A percentile compares a stretch with the other conserved stretches of the same genome.
Evolutionary conservation across 75 land plant species (phyloP).

Genomic region (Picea sitchensis): DNA sequence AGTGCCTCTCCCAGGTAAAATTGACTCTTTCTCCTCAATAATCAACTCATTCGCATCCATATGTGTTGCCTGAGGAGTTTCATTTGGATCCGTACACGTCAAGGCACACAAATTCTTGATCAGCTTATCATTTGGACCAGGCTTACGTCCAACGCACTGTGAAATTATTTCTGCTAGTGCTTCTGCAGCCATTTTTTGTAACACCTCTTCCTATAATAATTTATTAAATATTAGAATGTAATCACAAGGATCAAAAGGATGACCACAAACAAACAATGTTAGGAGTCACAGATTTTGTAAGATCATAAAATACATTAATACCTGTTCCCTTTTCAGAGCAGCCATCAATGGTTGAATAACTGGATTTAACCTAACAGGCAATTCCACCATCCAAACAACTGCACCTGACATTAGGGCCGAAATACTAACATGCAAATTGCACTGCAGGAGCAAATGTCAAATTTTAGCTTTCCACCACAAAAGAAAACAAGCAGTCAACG

Average conservation of each 20-base stretch:
- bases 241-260: not conserved
- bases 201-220: conserved; percentile 74
- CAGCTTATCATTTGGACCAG: conserved; percentile 94
- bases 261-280: not conserved
- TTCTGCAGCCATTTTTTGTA: conserved; percentile 95
- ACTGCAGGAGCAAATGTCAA: conserved; percentile 36
- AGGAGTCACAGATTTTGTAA: not conserved
- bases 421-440: conserved; percentile 90
- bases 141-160: conserved; percentile 78
- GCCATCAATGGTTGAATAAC: conserved; percentile 97
- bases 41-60: conserved; percentile 50
- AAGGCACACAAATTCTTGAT: conserved; percentile 82
- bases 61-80: conserved; percentile 84
- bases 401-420: conserved; percentile 87
- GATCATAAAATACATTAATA: conserved; percentile 13
- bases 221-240: not conserved
- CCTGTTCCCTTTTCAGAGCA: conserved; percentile 95
- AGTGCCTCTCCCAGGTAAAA: conserved; percentile 23
- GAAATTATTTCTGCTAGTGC: conserved; percentile 90
- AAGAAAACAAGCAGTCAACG: not conserved
- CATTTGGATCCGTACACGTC: conserved; percentile 79
- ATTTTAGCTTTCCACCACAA: not conserved
- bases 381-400: conserved; percentile 91
- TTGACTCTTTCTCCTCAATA: conserved; percentile 70
- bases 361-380: conserved; percentile 85